Evolutionary conservation across 2,329 filamentous ascomycete species (phyloP), one percentile per base, ranked within the genome.

Genomic region (Huntiella abstrusa): DNA sequence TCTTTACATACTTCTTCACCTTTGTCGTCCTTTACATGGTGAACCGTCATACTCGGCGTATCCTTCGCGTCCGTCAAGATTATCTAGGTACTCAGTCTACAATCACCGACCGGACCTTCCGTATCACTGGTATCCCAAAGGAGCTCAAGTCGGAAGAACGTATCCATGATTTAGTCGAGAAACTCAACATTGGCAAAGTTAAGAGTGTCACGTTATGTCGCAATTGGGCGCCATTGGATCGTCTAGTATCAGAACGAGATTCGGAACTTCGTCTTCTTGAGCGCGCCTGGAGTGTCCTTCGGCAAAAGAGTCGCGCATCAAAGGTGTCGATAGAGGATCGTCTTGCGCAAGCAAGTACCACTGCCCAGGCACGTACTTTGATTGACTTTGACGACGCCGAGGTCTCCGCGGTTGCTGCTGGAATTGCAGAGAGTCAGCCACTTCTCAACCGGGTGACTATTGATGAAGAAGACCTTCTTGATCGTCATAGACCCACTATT

Each of bases 1-100:
- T 83, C n/a, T 98, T 98, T 55, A 83, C 86, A 1, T 98, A 95
- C 64, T 70, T 96, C 43, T 98, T 96, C 60, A 88, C 81, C 4
- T 75, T 68, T 1, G 63, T 96, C 37, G 82, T 83, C 0, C 66
- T 95, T 10, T 93, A 87, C 58, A 73, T 88, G 54, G 77, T 96
- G 55, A 76, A 88, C 49, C 71, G 72, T 37, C 80, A 94, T 62
- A 96, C 91, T 0, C 75, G 80, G 53, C 80, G 77, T 49, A 80
- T 98, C 45, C 92, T 96, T 52, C 74, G 79, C 48, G 73, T 88
- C 28, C 71, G 91, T 17, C 91, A 98, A 60, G 77, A 86, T 49
- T 98, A 95, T 57, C 70, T 98, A 7, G 91, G 91, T 10, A 85
- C 80, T 16, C 88, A 96, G 60, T 87, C 83, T 0, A 96, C 88